These are phyloP conservation scores for Dactylellina sp. DNA, from an alignment of 2,329 filamentous ascomycete genomes.

Conservation along the genomic window DNA sequence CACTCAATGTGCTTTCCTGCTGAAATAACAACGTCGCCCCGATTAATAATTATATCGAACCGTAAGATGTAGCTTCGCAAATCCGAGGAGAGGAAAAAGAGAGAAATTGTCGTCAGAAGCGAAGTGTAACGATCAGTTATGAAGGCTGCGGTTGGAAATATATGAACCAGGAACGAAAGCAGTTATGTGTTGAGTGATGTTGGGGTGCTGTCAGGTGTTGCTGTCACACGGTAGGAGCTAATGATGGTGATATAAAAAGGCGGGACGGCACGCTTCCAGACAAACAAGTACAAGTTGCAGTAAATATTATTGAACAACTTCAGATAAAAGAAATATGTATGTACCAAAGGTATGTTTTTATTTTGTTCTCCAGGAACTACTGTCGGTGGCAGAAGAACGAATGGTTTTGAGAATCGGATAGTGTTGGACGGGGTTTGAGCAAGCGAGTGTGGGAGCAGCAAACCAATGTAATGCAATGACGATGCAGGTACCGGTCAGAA, in stretches of 20 bases:
- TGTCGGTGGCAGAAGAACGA: neutral
- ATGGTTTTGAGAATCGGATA: neutral
- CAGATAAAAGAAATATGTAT: neutral
- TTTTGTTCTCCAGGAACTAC: constrained; percentile 46
- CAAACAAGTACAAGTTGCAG: neutral
- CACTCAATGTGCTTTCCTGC: constrained; percentile 13
- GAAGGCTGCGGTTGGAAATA: constrained; percentile 19
- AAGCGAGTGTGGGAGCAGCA: constrained; percentile 50
- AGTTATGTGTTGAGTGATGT: constrained; percentile 38
- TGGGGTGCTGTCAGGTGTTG: constrained; percentile 52
- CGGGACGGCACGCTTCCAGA: neutral
- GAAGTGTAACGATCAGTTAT: constrained; percentile 6
- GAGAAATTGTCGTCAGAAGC: neutral
- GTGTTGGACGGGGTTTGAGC: constrained; percentile 9
- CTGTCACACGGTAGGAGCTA: constrained; percentile 51
- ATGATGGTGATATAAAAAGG: constrained; percentile 30
- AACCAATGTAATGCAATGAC: constrained; percentile 23
- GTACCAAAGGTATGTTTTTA: neutral
- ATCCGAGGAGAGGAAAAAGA: neutral
- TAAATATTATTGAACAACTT: no score
- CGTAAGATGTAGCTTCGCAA: neutral
- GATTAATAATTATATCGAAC: constrained; percentile 23
- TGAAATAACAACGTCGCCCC: constrained; percentile 11
- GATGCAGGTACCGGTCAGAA: constrained; percentile 35
- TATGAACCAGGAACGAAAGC: neutral